Base-by-base conservation (phyloP, 345 rosid species). In the Excoecaria agallocha region DNA sequence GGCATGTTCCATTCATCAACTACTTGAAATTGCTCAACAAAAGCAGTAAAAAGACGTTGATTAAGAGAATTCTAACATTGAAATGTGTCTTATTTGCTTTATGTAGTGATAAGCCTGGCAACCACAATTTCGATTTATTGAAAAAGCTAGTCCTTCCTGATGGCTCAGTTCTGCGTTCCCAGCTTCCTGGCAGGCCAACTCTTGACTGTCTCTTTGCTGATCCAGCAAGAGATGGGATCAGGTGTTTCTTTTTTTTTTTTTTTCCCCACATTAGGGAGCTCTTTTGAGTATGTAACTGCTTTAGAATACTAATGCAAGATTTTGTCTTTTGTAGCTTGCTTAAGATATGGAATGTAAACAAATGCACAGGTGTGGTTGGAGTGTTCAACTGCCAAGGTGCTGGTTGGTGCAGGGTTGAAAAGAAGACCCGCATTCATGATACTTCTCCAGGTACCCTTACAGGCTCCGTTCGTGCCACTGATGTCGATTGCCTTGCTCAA, bases 331-430 rank as follows among this genome's bases (percentile, higher is more conserved):
- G 76, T 84, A 92, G 98, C 83, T 83, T 93, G 82, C 92, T 93
- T 48, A 95, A 95, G 85, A 76, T 95, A 43, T 95, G 99, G 99
- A 95, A 95, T 74, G 72, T 89, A 88, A 95, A 95, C 74, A 90
- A 89, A 75, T 87, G 84, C 68, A 78, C 90, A 22, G 98, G 99
- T 22, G 88, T 95, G 48, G 96, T 93, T 3, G 98, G 99, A 64
- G 92, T 90, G 8, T 95, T 91, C 85, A 93, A 95, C 85, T 95
- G 99, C 81, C 99, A 95, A 85, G 99, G 99, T 63, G 97, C 99
- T 75, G 98, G 96, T 73, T 95, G 99, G 99, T 90, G 98, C 89
- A 91, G 85, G 85, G 68, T 85, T 6, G 73, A 75, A 5, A 95
- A 93, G 92, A 93, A 86, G 82, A 91, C 93, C 58, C 86, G 86